phyloP scores from a whole-genome alignment of 2,329 filamentous ascomycete species.

The Cytospora paraplurivora region DNA sequence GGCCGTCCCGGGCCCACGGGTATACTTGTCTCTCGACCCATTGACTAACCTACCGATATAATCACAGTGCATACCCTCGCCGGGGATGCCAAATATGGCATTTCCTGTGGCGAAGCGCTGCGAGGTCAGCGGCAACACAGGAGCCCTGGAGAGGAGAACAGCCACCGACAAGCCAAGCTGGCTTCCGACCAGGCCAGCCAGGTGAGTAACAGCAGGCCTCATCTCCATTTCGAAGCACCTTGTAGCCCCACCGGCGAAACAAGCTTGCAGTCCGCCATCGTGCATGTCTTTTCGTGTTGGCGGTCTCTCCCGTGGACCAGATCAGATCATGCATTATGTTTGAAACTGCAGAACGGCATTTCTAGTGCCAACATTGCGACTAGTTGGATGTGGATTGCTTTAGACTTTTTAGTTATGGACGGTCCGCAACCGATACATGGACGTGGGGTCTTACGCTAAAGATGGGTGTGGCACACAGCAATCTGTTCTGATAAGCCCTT shows the following conservation, averaged over 20 bases:
- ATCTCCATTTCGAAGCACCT: not conserved
- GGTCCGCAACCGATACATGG: not conserved
- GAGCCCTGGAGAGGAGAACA: not conserved
- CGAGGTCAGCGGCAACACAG: not conserved
- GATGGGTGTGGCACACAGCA: not conserved
- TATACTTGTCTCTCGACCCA: not conserved
- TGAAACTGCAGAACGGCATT: not conserved
- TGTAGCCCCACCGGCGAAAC: not conserved
- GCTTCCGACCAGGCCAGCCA: not conserved
- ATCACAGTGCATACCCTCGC: not conserved
- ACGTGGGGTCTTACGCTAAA: not conserved
- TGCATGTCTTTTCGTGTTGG: slow-evolving; percentile 13
- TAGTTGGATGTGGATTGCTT: not conserved
- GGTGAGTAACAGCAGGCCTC: not conserved
- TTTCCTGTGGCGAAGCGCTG: not conserved
- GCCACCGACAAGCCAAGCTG: not conserved
- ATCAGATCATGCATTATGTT: not conserved
- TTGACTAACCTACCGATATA: not conserved
- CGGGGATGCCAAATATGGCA: not conserved
- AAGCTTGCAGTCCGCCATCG: slow-evolving; percentile 18
- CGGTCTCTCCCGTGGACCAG: not conserved
- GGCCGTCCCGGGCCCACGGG: not conserved
- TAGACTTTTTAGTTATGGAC: not conserved
- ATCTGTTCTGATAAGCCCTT: not conserved
- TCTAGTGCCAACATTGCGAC: not conserved